Base-by-base conservation (phyloP, 2,329 filamentous ascomycete genomes). In the Trichoderma sp. region DNA sequence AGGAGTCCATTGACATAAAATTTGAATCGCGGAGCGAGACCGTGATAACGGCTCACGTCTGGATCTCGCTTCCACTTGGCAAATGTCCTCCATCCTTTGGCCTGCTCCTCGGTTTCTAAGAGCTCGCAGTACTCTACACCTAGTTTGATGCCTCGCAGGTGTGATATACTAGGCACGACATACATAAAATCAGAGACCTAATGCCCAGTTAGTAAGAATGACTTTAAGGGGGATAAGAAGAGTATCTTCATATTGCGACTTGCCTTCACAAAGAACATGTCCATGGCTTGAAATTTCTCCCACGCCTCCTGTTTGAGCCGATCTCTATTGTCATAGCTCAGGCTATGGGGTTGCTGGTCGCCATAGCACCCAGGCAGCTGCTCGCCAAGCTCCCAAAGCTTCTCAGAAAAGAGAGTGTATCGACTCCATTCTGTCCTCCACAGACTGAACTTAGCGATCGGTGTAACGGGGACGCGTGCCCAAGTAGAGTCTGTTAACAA, bases 221-320 rank as follows among this genome's bases (percentile, higher is more conserved):
- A 14, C 14, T 4, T 47, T n/a, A 11, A 29, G 27, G 8, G 5
- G 1, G 13, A n/a, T 2, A 40, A 4, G 14, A 21, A 29, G 11
- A 27, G 5, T 19, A 57, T 10, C 3, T 43, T 60, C 11, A 16
- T 21, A 2, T 24, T 8, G 13, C 56, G 24, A 71, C 81, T 71
- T 79, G 90, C 87, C 83, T 89, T 90, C 71, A 91, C 85, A 74
- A 91, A 90, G 76, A 91, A 91, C 83, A 90, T 83, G 72, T 90
- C 86, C 75, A 86, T 85, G 21, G 83, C 82, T 70, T 83, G 78
- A 76, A 90, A 89, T 73, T 81, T 83, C 68, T 85, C 81, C 79
- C 82, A 83, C 16, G 86, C 85, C 55, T 85, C 83, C 33, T 78
- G 75, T 59, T 83, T 84, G 43, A 88, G 82, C 68, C 78, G 78